Evolutionary conservation across 1,284 basidiomycete genomes (phyloP).

Genomic region (Hemileia vastatrix): DNA sequence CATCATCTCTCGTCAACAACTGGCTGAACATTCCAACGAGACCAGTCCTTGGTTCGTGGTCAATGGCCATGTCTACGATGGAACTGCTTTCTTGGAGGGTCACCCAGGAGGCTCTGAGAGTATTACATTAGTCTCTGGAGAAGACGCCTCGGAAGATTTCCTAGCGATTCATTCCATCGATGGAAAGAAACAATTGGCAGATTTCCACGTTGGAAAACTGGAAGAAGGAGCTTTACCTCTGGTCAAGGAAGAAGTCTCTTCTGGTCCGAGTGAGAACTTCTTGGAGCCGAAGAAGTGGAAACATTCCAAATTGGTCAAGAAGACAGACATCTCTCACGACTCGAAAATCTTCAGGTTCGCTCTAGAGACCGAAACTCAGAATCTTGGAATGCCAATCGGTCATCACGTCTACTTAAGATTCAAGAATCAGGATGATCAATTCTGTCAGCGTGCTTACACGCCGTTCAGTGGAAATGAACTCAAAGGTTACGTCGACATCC

Average conservation of each 20-base stretch:
- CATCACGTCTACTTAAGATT: slow-evolving; percentile 57
- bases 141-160: slow-evolving; percentile 60
- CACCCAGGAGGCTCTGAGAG: slow-evolving; percentile 59
- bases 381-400: slow-evolving; percentile 56
- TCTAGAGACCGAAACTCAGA: slow-evolving; percentile 48
- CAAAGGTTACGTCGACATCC: slow-evolving; percentile 50
- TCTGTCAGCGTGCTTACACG: slow-evolving; percentile 58
- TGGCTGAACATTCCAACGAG: slow-evolving; percentile 48
- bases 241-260: slow-evolving; percentile 35
- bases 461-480: slow-evolving; percentile 51
- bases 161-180: slow-evolving; percentile 54
- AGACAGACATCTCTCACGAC: slow-evolving; percentile 51
- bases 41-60: slow-evolving; percentile 58
- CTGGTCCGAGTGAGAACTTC: slow-evolving; percentile 46
- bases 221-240: slow-evolving; percentile 34
- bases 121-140: slow-evolving; percentile 55
- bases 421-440: slow-evolving; percentile 47
- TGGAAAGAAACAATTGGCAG: slow-evolving; percentile 50
- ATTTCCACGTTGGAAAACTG: slow-evolving; percentile 45
- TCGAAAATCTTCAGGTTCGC: slow-evolving; percentile 54
- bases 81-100: slow-evolving; percentile 50
- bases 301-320: slow-evolving; percentile 47
- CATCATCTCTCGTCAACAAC: slow-evolving; percentile 51
- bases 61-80: slow-evolving; percentile 48
- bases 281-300: slow-evolving; percentile 54